These are phyloP conservation scores for Nothomitra cinnamomea DNA, from an alignment of 2,329 filamentous ascomycete genomes.

Conservation along the genomic window DNA sequence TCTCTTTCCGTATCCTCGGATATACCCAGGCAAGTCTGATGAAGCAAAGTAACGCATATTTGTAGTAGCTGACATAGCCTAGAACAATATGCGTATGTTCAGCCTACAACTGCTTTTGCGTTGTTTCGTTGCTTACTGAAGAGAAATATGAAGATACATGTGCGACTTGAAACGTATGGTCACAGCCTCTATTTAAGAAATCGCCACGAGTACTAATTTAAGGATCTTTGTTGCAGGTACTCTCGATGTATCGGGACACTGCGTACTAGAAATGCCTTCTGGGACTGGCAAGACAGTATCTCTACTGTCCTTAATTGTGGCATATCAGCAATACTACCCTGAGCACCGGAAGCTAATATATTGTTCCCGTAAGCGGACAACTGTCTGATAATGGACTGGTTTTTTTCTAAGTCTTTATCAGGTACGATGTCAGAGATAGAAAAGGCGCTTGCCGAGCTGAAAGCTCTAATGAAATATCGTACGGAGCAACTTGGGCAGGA, in stretches of 20 bases:
- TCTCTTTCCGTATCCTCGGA: slow-evolving; percentile 57
- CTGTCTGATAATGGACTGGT: not conserved
- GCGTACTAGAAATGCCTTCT: slow-evolving; percentile 96
- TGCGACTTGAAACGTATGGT: slow-evolving; percentile 54
- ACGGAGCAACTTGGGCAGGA: slow-evolving; percentile 72
- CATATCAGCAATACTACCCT: slow-evolving; percentile 87
- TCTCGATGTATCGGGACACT: slow-evolving; percentile 85
- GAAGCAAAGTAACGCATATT: not conserved
- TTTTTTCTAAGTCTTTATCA: slow-evolving; percentile 15
- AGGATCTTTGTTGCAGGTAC: slow-evolving; percentile 32
- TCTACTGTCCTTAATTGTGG: slow-evolving; percentile 82
- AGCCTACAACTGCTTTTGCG: not conserved
- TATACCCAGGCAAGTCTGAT: slow-evolving; percentile 38
- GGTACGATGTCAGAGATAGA: slow-evolving; percentile 98
- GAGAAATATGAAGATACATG: slow-evolving; percentile 42
- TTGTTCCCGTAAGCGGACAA: slow-evolving; percentile 56
- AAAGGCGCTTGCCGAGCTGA: slow-evolving; percentile 83
- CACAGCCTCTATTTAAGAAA: not conserved
- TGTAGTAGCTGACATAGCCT: slow-evolving; percentile 8
- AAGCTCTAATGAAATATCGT: slow-evolving; percentile 88
- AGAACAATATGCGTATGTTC: slow-evolving; percentile 46
- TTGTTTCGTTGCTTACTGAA: not conserved
- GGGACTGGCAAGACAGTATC: slow-evolving; percentile 97
- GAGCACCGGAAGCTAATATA: slow-evolving; percentile 95
- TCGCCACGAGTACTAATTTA: not conserved